phyloP scores from a whole-genome alignment of 306 rosid species.

The Cucumis melo region DNA sequence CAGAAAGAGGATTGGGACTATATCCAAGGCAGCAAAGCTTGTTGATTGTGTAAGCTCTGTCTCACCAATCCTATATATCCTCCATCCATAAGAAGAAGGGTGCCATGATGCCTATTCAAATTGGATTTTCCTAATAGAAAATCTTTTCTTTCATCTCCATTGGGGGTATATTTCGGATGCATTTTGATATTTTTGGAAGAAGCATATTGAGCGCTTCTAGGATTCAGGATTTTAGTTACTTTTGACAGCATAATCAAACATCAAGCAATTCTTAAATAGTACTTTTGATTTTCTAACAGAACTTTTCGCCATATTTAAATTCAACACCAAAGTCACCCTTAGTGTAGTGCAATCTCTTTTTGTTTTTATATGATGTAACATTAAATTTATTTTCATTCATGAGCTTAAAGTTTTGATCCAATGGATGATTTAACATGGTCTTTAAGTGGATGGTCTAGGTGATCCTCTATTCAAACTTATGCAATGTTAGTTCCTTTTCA shows the following conservation, averaged over 20 bases:
- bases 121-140: neutral
- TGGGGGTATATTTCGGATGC: neutral
- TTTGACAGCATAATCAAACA: neutral
- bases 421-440: too few species aligned
- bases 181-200: neutral
- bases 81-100: neutral
- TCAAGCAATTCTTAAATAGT: neutral
- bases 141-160: neutral
- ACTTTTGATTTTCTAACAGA: neutral
- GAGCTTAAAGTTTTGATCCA: too few species aligned
- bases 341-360: neutral
- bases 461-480: too few species aligned
- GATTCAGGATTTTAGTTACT: neutral
- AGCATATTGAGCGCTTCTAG: neutral
- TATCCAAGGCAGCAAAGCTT: constrained; percentile 75
- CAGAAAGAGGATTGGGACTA: constrained; percentile 58
- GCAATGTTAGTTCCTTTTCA: too few species aligned
- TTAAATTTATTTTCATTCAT: too few species aligned
- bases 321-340: neutral
- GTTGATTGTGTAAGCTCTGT: constrained; percentile 50
- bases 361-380: too few species aligned
- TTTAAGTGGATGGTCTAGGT: too few species aligned
- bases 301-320: neutral
- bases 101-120: neutral
- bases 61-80: neutral